These are phyloP conservation scores for Pestalotiopsis sp. DNA, from an alignment of 2,329 filamentous ascomycete genomes.

Conservation along the genomic window DNA sequence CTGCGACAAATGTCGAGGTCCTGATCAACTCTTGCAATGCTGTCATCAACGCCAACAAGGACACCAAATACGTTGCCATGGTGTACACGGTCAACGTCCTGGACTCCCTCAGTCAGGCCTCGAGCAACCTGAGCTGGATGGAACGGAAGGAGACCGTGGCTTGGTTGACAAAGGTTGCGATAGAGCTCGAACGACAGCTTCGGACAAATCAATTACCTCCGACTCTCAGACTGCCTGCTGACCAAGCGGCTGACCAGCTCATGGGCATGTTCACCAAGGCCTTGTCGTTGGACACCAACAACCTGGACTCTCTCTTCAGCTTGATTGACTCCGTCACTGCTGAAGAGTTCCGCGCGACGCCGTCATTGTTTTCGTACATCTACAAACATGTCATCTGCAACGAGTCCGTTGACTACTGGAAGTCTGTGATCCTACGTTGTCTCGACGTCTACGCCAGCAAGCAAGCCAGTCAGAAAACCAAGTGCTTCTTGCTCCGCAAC, in stretches of 20 bases:
- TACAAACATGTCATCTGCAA: slow-evolving; percentile 83
- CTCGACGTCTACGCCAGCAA: slow-evolving; percentile 85
- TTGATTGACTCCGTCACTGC: slow-evolving; percentile 82
- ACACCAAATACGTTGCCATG: slow-evolving; percentile 68
- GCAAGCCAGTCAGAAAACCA: slow-evolving; percentile 81
- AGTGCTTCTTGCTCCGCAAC: slow-evolving; percentile 89
- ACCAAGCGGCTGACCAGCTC: slow-evolving; percentile 86
- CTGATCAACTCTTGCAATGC: slow-evolving; percentile 71
- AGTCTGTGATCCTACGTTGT: slow-evolving; percentile 78
- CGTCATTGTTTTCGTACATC: slow-evolving; percentile 78
- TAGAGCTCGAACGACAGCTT: slow-evolving; percentile 76
- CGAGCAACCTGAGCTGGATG: slow-evolving; percentile 71
- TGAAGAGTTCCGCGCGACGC: slow-evolving; percentile 77
- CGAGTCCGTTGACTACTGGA: slow-evolving; percentile 84
- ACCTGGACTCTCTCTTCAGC: slow-evolving; percentile 82
- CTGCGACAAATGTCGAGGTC: slow-evolving; percentile 71
- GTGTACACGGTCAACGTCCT: slow-evolving; percentile 89
- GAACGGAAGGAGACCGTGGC: slow-evolving; percentile 62
- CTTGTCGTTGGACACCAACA: slow-evolving; percentile 71
- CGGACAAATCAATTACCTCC: slow-evolving; percentile 70
- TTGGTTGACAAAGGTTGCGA: slow-evolving; percentile 69
- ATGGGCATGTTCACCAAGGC: slow-evolving; percentile 84
- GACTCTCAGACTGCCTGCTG: slow-evolving; percentile 77
- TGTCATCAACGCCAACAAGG: slow-evolving; percentile 64
- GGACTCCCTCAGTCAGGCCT: slow-evolving; percentile 72